Evolutionary conservation across 495 filamentous ascomycete species (phyloP), one percentile per base, ranked within the genome.

Genomic region (Aspergillus hancockii): DNA sequence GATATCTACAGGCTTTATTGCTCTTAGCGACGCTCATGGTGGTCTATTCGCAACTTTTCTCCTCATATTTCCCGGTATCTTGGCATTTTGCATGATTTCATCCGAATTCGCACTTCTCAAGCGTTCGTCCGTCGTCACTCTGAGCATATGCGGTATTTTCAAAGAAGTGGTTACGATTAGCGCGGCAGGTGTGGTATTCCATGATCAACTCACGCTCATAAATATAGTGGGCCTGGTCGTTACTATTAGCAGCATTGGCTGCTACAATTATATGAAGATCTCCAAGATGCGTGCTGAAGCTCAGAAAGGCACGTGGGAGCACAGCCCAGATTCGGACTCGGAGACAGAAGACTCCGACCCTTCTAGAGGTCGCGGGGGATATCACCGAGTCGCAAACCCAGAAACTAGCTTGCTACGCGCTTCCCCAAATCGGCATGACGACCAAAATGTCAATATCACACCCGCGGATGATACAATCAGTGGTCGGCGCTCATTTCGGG

Each of bases 161-260:
- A 99, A 99, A 74, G 95, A 99, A 75, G 95, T 97, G 12, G 87
- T 99, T 53, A 99, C 95, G 7, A 98, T 99, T 67, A 86, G 85
- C 40, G 91, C 91, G 1, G 95, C 94, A 0, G 90, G 90, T 19
- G 71, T 95, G 14, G 85, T 95, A 7, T 99, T 97, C 76, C 85
- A 92, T 63, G 95, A 99, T 67, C 83, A 82, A 52, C 83, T 99
- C 60, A 98, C 94, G 0, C 81, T 88, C 2, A 85, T 99, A 76
- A 99, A 99, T 66, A 72, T 97, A 0, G 84, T 87, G 5, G 95
- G 95, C 5, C 73, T 99, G 12, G 68, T 92, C n/a, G 84, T 97
- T 31, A 99, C 95, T 0, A 91, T 99, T 51, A 72, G 73, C 28
- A 92, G 90, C 47, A 98, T 99, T 54, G 89, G 76, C 0, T 82